phyloP scores from a whole-genome alignment of 2,329 filamentous ascomycete species.

The Exophiala sp. region DNA sequence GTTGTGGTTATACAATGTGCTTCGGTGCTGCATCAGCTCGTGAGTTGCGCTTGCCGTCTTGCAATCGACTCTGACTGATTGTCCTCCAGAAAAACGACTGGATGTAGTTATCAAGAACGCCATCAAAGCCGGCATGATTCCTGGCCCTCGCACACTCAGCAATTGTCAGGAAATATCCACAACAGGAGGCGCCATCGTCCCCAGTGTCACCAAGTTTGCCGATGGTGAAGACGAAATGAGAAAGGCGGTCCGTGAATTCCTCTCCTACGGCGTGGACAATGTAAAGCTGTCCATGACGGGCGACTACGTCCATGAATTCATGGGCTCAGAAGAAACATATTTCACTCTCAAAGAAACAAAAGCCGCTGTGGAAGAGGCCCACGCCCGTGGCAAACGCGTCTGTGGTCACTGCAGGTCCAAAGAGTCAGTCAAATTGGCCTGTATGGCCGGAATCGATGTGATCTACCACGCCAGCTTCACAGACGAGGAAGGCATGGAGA shows the following conservation, averaged over 20 bases:
- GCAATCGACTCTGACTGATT: too few relatives aligned
- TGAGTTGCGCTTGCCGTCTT: too few relatives aligned
- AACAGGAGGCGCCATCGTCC: constrained; percentile 6
- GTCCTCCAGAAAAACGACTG: not conserved
- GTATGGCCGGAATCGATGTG: constrained; percentile 2
- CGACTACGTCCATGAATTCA: constrained; percentile 6
- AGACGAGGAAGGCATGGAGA: constrained; percentile 6
- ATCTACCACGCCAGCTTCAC: constrained; percentile 8
- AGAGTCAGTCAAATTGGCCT: not conserved
- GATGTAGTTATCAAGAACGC: constrained; percentile 8
- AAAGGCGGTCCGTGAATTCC: not conserved
- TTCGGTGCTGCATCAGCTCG: constrained; percentile 8
- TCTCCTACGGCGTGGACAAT: constrained; percentile 3
- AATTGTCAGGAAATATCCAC: constrained; percentile 9
- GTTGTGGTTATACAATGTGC: constrained; percentile 11
- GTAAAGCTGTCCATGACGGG: constrained; percentile 10
- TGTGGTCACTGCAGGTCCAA: constrained; percentile 1
- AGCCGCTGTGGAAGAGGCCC: constrained; percentile 7
- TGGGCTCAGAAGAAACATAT: constrained; percentile 7
- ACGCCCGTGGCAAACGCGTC: constrained; percentile 8
- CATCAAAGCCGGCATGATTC: constrained; percentile 10
- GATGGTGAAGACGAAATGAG: constrained; percentile 10
- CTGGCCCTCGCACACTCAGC: constrained; percentile 1
- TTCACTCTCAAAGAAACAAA: constrained; percentile 9
- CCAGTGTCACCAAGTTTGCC: constrained; percentile 3